These are phyloP conservation scores for Oryza brachyantha DNA, from an alignment of 176 grass and related monocot species.

Conservation along the genomic window DNA sequence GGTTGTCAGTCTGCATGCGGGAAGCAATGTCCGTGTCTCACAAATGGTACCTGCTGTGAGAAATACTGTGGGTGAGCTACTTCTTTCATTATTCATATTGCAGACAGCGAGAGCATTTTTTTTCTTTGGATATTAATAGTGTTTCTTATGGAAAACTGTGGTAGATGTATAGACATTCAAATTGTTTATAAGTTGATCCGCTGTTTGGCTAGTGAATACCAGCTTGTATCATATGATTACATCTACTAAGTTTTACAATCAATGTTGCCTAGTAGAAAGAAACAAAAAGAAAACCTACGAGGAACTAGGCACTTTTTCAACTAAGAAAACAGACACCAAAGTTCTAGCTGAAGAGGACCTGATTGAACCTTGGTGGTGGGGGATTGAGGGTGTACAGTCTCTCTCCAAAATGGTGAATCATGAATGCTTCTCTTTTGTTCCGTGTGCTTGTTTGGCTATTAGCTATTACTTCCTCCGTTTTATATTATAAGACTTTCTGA, in stretches of 20 bases:
- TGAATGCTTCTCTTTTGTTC: not conserved
- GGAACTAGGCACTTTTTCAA: not conserved
- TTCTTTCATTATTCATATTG: slow-evolving; percentile 21
- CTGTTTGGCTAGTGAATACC: not conserved
- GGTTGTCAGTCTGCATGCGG: slow-evolving; percentile 90
- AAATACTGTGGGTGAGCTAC: slow-evolving; percentile 85
- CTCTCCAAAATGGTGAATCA: not conserved
- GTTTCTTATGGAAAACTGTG: not conserved
- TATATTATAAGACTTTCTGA: too few relatives aligned
- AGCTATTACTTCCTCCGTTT: too few relatives aligned
- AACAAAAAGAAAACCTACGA: not conserved
- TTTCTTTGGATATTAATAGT: not conserved
- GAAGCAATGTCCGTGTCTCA: slow-evolving; percentile 82
- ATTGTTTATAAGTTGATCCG: not conserved
- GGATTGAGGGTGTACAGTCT: not conserved
- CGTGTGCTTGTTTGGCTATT: slow-evolving; percentile 19
- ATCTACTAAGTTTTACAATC: not conserved
- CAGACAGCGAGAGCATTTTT: not conserved
- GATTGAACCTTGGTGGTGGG: not conserved
- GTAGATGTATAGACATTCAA: not conserved
- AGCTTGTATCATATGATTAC: not conserved
- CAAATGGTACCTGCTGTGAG: slow-evolving; percentile 95
- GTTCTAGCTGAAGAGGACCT: not conserved
- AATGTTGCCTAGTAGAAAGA: not conserved
- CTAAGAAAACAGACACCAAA: not conserved